Evolutionary conservation across 139 green algal species (phyloP).

Genomic region (Coelastrella sp.): DNA sequence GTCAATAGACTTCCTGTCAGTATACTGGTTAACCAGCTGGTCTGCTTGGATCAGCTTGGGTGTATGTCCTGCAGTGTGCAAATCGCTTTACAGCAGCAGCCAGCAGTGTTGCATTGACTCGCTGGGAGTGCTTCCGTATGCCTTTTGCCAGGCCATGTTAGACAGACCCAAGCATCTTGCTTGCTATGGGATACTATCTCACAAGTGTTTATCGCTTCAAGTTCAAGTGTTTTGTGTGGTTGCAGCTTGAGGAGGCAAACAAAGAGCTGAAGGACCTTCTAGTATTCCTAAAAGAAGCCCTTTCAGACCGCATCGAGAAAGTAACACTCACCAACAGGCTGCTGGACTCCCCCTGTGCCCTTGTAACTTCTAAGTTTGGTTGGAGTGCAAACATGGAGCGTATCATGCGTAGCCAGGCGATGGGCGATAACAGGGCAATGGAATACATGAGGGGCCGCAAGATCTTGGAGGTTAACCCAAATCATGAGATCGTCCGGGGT

Average conservation of each 20-base stretch:
- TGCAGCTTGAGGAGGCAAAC: constrained; percentile 64
- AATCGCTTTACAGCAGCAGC: too few species aligned
- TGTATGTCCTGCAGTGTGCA: too few species aligned
- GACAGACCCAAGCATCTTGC: too few species aligned
- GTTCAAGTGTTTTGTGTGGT: not conserved
- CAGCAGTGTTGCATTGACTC: too few species aligned
- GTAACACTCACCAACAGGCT: constrained; percentile 80
- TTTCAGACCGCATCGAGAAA: constrained; percentile 78
- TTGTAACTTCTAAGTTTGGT: constrained; percentile 98
- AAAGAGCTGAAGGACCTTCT: constrained; percentile 82
- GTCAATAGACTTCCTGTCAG: too few species aligned
- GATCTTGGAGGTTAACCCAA: constrained; percentile 98
- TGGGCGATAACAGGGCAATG: constrained; percentile 92
- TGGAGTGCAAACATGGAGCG: constrained; percentile 99
- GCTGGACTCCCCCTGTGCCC: constrained; percentile 91
- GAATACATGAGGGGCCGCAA: constrained; percentile 98
- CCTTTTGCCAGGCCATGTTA: too few species aligned
- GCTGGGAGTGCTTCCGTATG: too few species aligned
- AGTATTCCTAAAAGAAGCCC: constrained; percentile 88
- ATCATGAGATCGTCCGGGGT: constrained; percentile 85
- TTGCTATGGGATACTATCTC: too few species aligned
- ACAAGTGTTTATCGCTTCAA: too few species aligned
- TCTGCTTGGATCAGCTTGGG: too few species aligned
- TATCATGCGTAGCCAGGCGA: constrained; percentile 91
- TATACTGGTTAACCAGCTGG: too few species aligned